These are phyloP conservation scores for Globisporangium ultimum DNA, from an alignment of 352 stramenopile genomes.

Conservation along the genomic window DNA sequence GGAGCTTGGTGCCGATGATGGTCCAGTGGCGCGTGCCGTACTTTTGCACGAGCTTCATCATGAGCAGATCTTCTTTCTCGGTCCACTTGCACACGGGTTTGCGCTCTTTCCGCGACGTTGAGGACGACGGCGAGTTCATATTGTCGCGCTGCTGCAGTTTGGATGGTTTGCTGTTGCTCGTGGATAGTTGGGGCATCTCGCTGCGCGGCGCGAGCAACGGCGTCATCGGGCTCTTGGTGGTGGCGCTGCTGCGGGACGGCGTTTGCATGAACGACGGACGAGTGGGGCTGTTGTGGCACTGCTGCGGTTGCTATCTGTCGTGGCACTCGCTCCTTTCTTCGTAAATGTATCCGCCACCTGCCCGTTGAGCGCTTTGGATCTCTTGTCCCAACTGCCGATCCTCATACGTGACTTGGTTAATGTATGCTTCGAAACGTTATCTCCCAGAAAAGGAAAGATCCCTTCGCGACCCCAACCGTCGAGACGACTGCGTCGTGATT, in stretches of 20 bases:
- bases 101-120: conserved; percentile 45
- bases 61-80: conserved; percentile 86
- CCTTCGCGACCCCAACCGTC: conserved; percentile 19
- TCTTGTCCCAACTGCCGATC: conserved; percentile 41
- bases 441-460: conserved; percentile 38
- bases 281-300: no score
- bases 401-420: conserved; percentile 27
- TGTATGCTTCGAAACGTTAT: conserved; percentile 44
- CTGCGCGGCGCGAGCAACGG: conserved; percentile 5
- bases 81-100: conserved; percentile 86
- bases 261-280: not conserved
- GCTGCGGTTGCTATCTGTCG: no score
- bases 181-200: not conserved
- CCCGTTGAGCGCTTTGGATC: conserved; percentile 19
- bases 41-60: conserved; percentile 86
- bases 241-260: not conserved
- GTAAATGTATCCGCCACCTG: conserved; percentile 18
- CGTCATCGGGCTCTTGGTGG: not conserved
- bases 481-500: not conserved
- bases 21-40: conserved; percentile 96
- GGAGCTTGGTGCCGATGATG: conserved; percentile 95
- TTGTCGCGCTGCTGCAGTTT: conserved; percentile 9
- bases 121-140: conserved; percentile 1
- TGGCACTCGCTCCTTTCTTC: conserved; percentile 3
- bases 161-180: not conserved